Percentiles rank a stretch among this genome's conserved stretches.
Conservation (phyloP, 2,329 filamentous ascomycete species). For the Xylariaceae sp. region DNA sequence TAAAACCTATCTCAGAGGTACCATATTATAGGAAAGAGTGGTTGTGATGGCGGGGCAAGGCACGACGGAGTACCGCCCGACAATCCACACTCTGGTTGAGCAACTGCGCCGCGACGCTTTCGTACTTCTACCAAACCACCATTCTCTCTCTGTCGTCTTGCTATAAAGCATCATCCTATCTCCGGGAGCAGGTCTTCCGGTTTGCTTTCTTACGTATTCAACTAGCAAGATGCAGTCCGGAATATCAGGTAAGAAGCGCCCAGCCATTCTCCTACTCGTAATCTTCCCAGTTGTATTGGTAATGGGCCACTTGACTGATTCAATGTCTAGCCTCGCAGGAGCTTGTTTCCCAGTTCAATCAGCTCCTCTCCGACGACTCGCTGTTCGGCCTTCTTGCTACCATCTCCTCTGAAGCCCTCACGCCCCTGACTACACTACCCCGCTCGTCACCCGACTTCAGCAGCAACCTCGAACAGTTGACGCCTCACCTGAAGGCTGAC, state of each 20-base stretch:
- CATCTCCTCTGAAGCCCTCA: conserved; percentile 72
- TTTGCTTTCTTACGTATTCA: neutral
- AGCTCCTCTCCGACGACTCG: conserved; percentile 64
- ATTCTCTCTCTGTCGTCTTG: neutral
- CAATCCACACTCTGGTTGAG: too few species aligned
- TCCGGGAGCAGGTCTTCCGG: conserved; percentile 14
- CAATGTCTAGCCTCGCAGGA: conserved; percentile 81
- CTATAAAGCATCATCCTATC: neutral
- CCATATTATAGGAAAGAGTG: too few species aligned
- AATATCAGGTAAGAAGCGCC: conserved; percentile 65
- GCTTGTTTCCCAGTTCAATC: conserved; percentile 75
- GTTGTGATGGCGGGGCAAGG: too few species aligned
- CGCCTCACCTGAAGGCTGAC: conserved; percentile 67
- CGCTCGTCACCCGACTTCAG: conserved; percentile 63
- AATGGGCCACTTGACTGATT: too few species aligned
- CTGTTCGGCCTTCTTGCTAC: conserved; percentile 74
- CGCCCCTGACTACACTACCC: conserved; percentile 62
- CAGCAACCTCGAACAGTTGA: conserved; percentile 67
- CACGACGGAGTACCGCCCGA: too few species aligned
- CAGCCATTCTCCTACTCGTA: neutral
- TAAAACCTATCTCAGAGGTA: too few species aligned
- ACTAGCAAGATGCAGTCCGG: conserved; percentile 71
- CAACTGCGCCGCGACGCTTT: too few species aligned
- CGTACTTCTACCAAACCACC: neutral
- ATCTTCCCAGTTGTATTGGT: neutral